Evolutionary conservation across 2,329 filamentous ascomycete genomes (phyloP), one percentile per base, ranked within the genome.

Genomic region (Neonectria ditissima): DNA sequence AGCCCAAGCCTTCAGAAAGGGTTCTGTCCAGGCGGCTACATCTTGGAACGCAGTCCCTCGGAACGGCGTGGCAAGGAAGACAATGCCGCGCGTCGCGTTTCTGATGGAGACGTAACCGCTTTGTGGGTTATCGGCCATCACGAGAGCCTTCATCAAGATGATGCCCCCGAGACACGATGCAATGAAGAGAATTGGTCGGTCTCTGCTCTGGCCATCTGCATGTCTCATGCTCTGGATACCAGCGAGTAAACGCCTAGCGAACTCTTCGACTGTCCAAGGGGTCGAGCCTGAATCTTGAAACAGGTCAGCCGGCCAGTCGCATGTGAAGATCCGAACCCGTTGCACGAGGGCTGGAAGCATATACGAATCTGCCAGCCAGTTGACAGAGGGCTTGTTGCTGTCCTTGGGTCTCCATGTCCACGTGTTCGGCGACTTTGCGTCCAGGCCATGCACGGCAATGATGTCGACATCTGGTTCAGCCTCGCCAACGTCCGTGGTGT

Each of bases 141-240:
- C 32, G 20, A 53, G 50, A 41, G 50, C 50, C 20, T 39, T 22
- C 30, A 41, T 39, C 50, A 53, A 53, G 8, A 53, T 53, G 20
- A 53, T 28, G 32, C 32, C 50, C 3, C 50, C 32, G 13, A 53
- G 50, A 39, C 50, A 53, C 4, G 32, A 53, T 3, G 50, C 32
- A 5, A 53, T 53, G 14, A 53, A 53, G 50, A 53, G 4, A 24
- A 53, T 53, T 1, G 50, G 32, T 3, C 50, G 50, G 16, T 53
- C 34, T 41, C 26, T 24, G 5, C 48, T 11, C 39, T 47, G 4
- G 3, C 11, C 13, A 43, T 59, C 53, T 9, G 8, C 39, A 7
- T 45, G 28, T 22, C 11, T 39, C 37, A 18, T n/a, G 14, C 14
- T 39, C 4, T 32, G 2, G 13, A 52, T 14, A 11, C 50, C 18